Evolutionary conservation across 495 filamentous ascomycete species (phyloP).

Genomic region (Lepraria neglecta): DNA sequence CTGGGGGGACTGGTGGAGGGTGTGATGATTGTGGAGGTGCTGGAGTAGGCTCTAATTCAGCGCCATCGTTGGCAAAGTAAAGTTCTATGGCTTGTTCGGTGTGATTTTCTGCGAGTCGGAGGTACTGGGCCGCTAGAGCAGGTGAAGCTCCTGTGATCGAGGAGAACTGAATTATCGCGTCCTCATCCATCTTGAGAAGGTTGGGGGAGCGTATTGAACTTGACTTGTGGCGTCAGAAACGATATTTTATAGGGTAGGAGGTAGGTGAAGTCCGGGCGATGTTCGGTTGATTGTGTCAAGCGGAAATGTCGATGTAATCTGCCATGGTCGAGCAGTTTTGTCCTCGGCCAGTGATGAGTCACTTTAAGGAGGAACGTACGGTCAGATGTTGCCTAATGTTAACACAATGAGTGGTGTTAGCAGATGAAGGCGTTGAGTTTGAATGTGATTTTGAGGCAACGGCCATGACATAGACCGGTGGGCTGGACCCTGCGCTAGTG

Average conservation of each 20-base stretch:
- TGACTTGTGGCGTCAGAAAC: slow-evolving; percentile 5
- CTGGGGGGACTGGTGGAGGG: slow-evolving; percentile 32
- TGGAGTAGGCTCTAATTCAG: slow-evolving; percentile 46
- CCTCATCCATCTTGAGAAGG: slow-evolving; percentile 58
- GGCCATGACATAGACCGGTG: not conserved
- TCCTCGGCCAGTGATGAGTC: no score
- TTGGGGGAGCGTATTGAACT: not conserved
- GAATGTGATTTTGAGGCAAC: slow-evolving; percentile 1
- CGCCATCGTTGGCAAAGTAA: slow-evolving; percentile 75
- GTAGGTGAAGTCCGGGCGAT: not conserved
- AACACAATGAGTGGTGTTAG: not conserved
- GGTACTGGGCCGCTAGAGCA: slow-evolving; percentile 66
- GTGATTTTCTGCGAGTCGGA: slow-evolving; percentile 74
- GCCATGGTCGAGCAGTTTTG: not conserved
- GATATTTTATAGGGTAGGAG: not conserved
- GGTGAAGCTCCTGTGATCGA: slow-evolving; percentile 61
- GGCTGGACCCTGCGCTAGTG: not conserved
- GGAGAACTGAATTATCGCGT: slow-evolving; percentile 51
- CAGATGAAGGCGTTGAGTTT: not conserved
- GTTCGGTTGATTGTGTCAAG: not conserved
- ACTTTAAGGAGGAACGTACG: not conserved
- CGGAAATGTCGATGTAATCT: not conserved
- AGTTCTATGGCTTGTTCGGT: slow-evolving; percentile 80
- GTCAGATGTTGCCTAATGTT: not conserved
- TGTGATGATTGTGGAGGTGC: slow-evolving; percentile 35